phyloP scores from a whole-genome alignment of 768 basidiomycete genomes.

The Hypholoma sublateritium region DNA sequence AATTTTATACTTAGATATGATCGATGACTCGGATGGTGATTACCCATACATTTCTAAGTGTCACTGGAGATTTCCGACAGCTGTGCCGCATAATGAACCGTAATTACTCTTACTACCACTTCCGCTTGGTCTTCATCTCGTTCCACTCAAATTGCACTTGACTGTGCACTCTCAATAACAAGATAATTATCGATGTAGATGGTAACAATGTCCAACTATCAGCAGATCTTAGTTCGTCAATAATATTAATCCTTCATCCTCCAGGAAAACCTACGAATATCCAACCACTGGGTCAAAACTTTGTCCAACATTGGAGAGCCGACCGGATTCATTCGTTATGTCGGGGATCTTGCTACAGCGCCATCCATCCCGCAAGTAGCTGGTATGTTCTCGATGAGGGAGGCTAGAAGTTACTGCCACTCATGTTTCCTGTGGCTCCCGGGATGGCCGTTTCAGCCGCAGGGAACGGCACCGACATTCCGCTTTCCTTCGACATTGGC shows the following conservation, averaged over 20 bases:
- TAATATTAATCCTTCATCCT: constrained; percentile 32
- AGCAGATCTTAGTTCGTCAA: too few species aligned
- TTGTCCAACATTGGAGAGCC: constrained; percentile 24
- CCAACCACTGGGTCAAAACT: constrained; percentile 44
- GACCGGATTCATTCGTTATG: constrained; percentile 35
- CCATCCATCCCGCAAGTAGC: too few species aligned
- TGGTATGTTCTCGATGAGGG: too few species aligned
- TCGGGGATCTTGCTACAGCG: not conserved
- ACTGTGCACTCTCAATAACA: not conserved
- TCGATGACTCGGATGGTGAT: constrained; percentile 44
- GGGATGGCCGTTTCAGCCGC: too few species aligned
- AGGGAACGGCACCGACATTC: too few species aligned
- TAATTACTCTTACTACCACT: constrained; percentile 39
- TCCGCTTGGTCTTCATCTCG: constrained; percentile 45
- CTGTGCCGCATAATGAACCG: constrained; percentile 15
- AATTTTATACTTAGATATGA: constrained; percentile 19
- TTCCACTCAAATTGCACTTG: constrained; percentile 44
- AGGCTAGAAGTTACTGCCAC: too few species aligned
- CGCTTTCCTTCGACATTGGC: too few species aligned
- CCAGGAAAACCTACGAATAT: constrained; percentile 30
- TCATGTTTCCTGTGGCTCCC: too few species aligned
- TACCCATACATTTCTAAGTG: not conserved
- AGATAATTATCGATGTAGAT: constrained; percentile 36
- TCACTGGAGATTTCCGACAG: too few species aligned
- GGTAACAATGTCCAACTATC: constrained; percentile 33